Conservation (phyloP, 2,329 filamentous ascomycete genomes). For the Cytospora schulzeri region DNA sequence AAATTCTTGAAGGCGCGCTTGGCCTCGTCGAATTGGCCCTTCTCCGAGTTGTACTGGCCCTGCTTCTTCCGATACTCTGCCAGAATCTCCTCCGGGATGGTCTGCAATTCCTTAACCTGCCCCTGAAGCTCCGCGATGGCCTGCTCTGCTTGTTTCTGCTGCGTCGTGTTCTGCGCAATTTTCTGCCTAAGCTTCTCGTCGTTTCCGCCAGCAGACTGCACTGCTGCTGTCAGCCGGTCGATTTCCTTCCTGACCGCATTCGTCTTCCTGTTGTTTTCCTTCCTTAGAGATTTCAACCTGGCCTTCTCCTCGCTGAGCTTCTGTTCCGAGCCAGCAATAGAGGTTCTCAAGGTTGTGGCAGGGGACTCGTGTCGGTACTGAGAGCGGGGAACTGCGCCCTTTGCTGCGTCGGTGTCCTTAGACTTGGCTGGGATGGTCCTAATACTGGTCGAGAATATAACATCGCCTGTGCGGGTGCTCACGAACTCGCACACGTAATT, state of each 20-base stretch:
- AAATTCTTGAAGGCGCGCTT: slow-evolving; percentile 56
- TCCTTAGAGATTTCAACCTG: slow-evolving; percentile 69
- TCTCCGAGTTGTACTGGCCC: slow-evolving; percentile 55
- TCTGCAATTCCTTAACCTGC: slow-evolving; percentile 67
- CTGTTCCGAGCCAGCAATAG: slow-evolving; percentile 70
- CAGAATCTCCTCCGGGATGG: slow-evolving; percentile 63
- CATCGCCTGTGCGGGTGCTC: slow-evolving; percentile 63
- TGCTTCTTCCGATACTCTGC: slow-evolving; percentile 59
- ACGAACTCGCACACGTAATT: slow-evolving; percentile 82
- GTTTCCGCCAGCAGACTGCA: slow-evolving; percentile 69
- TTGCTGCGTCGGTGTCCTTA: slow-evolving; percentile 41
- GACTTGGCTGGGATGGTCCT: slow-evolving; percentile 61
- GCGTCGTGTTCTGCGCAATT: slow-evolving; percentile 73
- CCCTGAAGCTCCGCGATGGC: slow-evolving; percentile 44
- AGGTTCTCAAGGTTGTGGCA: slow-evolving; percentile 74
- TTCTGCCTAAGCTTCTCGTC: slow-evolving; percentile 78
- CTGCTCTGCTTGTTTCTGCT: slow-evolving; percentile 63
- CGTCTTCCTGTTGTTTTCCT: slow-evolving; percentile 72
- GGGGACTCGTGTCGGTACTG: slow-evolving; percentile 72
- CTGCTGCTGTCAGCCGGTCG: slow-evolving; percentile 66
- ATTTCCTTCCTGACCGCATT: slow-evolving; percentile 73
- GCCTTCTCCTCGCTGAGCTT: slow-evolving; percentile 71
- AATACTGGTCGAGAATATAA: slow-evolving; percentile 73
- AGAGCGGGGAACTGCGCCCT: slow-evolving; percentile 54
- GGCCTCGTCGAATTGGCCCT: slow-evolving; percentile 61